These are phyloP conservation scores for Rhodotorula sp. DNA, from an alignment of 1,284 basidiomycete genomes.

Conservation along the genomic window DNA sequence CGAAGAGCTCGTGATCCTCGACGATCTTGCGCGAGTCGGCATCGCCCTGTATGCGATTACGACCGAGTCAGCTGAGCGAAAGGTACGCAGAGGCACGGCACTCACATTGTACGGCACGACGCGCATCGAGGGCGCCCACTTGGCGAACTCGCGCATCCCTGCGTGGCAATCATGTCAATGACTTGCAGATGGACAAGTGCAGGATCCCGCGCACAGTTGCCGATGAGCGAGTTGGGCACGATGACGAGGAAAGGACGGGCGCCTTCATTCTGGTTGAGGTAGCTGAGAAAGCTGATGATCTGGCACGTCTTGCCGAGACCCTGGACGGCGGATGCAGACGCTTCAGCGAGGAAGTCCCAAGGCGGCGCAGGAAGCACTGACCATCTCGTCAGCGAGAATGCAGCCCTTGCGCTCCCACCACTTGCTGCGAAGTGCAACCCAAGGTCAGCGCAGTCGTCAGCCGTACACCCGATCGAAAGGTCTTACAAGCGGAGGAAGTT, in stretches of 20 bases:
- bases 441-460: neutral
- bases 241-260: slow-evolving; percentile 81
- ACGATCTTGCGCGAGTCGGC: slow-evolving; percentile 68
- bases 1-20: slow-evolving; percentile 76
- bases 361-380: slow-evolving; percentile 28
- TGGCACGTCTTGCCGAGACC: slow-evolving; percentile 85
- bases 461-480: slow-evolving; percentile 53
- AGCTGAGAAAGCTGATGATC: slow-evolving; percentile 80
- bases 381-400: slow-evolving; percentile 99
- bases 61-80: neutral
- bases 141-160: slow-evolving; percentile 72
- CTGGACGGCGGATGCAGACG: slow-evolving; percentile 2
- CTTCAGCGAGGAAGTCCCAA: slow-evolving; percentile 6
- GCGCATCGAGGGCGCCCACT: slow-evolving; percentile 79
- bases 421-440: slow-evolving; percentile 53
- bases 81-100: neutral
- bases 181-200: neutral
- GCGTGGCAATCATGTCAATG: neutral
- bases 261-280: slow-evolving; percentile 63
- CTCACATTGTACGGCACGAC: slow-evolving; percentile 67
- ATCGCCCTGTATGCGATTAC: slow-evolving; percentile 20
- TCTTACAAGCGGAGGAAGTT: slow-evolving; percentile 54
- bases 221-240: slow-evolving; percentile 91
- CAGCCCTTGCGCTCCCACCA: slow-evolving; percentile 85
- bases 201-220: slow-evolving; percentile 59